Conservation (phyloP, 441 rosid species). For the Biscutella laevigata region DNA sequence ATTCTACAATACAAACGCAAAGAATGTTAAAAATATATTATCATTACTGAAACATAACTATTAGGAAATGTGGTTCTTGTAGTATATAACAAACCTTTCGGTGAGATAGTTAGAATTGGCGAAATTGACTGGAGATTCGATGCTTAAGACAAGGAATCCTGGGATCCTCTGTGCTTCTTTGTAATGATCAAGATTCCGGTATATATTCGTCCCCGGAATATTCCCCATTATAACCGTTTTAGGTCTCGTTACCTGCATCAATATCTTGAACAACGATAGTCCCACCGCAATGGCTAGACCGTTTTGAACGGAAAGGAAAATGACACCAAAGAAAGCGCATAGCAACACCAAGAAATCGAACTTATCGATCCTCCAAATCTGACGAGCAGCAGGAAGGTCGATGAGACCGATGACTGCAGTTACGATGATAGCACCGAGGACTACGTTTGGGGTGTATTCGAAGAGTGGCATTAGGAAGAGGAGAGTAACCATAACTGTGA, state of each 20-base stretch:
- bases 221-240: constrained; percentile 65
- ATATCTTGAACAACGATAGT: constrained; percentile 67
- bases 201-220: constrained; percentile 65
- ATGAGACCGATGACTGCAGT: constrained; percentile 91
- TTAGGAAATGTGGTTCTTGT: not conserved
- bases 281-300: constrained; percentile 92
- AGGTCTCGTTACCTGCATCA: constrained; percentile 76
- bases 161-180: constrained; percentile 63
- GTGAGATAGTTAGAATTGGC: constrained; percentile 77
- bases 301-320: constrained; percentile 65
- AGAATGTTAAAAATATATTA: not conserved
- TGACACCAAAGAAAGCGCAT: constrained; percentile 72
- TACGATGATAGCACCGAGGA: constrained; percentile 77
- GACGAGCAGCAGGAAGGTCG: constrained; percentile 64
- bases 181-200: constrained; percentile 66
- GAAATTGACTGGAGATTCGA: constrained; percentile 79
- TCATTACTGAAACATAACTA: not conserved
- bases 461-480: constrained; percentile 87
- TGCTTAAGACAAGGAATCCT: constrained; percentile 66
- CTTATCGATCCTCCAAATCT: constrained; percentile 75
- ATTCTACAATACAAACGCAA: constrained; percentile 31
- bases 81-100: constrained; percentile 46
- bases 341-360: constrained; percentile 70
- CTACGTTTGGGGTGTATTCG: constrained; percentile 82
- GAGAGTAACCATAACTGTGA: constrained; percentile 81